Conservation (phyloP, 1,284 basidiomycete genomes). For the Ceratobasidium sp. region DNA sequence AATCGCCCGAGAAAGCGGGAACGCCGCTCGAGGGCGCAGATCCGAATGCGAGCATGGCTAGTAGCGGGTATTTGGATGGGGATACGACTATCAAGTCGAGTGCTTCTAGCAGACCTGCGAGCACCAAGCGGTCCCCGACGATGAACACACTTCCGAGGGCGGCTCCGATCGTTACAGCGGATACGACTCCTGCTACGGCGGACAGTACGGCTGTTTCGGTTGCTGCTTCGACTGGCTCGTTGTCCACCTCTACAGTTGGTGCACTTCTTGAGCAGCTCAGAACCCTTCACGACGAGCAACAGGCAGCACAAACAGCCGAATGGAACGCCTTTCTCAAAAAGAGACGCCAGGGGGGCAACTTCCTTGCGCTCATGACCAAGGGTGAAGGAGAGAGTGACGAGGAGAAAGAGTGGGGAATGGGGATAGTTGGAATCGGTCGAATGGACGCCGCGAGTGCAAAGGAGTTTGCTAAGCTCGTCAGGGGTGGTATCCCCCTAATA, state of each 20-base stretch:
- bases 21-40: conserved; percentile 3
- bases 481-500: conserved; percentile 83
- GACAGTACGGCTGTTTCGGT: conserved; percentile 42
- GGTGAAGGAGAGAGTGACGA: conserved; percentile 71
- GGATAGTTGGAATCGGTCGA: conserved; percentile 86
- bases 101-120: conserved; percentile 26
- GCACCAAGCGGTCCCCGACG: conserved; percentile 45
- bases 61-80: conserved; percentile 17
- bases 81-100: conserved; percentile 10
- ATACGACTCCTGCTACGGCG: conserved; percentile 32
- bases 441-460: conserved; percentile 70
- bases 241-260: conserved; percentile 62
- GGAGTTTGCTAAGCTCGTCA: conserved; percentile 78
- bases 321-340: conserved; percentile 88
- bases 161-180: conserved; percentile 42
- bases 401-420: conserved; percentile 72
- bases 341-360: conserved; percentile 56
- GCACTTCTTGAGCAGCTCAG: conserved; percentile 79
- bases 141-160: conserved; percentile 47
- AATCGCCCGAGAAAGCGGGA: conserved; percentile 43
- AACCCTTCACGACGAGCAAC: conserved; percentile 83
- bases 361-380: conserved; percentile 57
- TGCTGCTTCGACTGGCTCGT: conserved; percentile 27
- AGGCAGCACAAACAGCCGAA: conserved; percentile 71
- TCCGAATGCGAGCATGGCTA: conserved; percentile 14